A percentile compares a stretch with the other conserved stretches of the same genome.
These are phyloP conservation scores for Xylariaceae sp. DNA, from an alignment of 2,329 filamentous ascomycete species.

Conservation along the genomic window DNA sequence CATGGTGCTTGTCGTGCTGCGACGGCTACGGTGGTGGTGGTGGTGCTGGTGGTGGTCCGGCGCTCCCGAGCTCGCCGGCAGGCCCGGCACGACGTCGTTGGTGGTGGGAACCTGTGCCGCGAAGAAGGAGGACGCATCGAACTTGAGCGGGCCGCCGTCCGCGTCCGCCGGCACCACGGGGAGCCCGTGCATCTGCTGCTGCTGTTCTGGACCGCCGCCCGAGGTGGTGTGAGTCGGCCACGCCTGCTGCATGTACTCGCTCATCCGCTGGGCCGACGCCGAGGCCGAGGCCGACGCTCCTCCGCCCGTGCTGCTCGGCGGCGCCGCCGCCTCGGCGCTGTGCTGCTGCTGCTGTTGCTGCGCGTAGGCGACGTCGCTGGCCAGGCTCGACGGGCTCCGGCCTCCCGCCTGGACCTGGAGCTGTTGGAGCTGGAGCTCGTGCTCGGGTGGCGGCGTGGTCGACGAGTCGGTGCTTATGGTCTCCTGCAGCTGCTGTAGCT, in stretches of 20 bases:
- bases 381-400: slow-evolving; percentile 17
- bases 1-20: slow-evolving; percentile 10
- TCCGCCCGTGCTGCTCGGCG: too few relatives aligned
- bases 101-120: slow-evolving; percentile 16
- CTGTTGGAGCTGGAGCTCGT: too few relatives aligned
- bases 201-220: slow-evolving; percentile 21
- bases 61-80: slow-evolving; percentile 10
- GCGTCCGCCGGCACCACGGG: too few relatives aligned
- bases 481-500: slow-evolving; percentile 24
- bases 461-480: slow-evolving; percentile 18
- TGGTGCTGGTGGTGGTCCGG: slow-evolving; percentile 16
- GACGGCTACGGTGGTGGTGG: slow-evolving; percentile 16
- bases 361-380: slow-evolving; percentile 4
- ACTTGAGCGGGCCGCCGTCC: too few relatives aligned
- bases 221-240: too few relatives aligned
- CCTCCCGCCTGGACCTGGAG: slow-evolving; percentile 16
- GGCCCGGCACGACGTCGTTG: slow-evolving; percentile 18
- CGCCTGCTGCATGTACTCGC: slow-evolving; percentile 21
- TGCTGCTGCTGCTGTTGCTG: slow-evolving; percentile 13
- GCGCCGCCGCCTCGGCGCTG: slow-evolving; percentile 9
- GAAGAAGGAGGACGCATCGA: slow-evolving; percentile 17
- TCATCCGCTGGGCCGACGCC: slow-evolving; percentile 16
- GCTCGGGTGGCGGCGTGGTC: slow-evolving; percentile 22
- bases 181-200: slow-evolving; percentile 17
- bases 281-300: too few relatives aligned